Conservation (phyloP, 176 grass and related monocot genomes). For the Puccinellia tenuiflora region DNA sequence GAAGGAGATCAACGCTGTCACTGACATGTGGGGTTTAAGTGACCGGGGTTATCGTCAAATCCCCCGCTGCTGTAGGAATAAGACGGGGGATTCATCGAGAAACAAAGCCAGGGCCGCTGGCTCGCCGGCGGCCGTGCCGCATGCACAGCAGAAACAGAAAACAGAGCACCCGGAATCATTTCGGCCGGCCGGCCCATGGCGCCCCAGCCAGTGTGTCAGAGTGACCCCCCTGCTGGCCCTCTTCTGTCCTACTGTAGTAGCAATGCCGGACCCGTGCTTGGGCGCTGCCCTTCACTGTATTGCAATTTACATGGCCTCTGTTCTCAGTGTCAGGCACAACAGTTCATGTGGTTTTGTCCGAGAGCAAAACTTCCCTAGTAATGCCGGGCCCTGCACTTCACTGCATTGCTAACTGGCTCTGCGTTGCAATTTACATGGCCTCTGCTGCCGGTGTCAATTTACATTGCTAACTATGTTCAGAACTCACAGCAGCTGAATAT, state of each 20-base stretch:
- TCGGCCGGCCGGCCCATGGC: slow-evolving; percentile 13
- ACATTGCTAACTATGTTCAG: no score
- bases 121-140: background rate
- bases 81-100: background rate
- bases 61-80: background rate
- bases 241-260: background rate
- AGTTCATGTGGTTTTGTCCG: background rate
- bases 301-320: background rate
- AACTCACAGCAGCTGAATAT: background rate
- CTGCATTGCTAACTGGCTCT: no score
- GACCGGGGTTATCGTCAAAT: no score
- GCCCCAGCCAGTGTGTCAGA: no score
- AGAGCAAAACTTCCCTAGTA: background rate
- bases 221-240: background rate
- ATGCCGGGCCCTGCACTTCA: no score
- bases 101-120: background rate
- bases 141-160: no score
- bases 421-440: no score
- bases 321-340: background rate
- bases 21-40: no score
- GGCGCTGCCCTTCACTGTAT: background rate
- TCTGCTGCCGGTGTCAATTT: no score
- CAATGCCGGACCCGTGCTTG: background rate
- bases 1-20: no score
- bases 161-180: slow-evolving; percentile 34